Conservation (phyloP, 441 rosid genomes). For the Pelargonium fulgidum region DNA sequence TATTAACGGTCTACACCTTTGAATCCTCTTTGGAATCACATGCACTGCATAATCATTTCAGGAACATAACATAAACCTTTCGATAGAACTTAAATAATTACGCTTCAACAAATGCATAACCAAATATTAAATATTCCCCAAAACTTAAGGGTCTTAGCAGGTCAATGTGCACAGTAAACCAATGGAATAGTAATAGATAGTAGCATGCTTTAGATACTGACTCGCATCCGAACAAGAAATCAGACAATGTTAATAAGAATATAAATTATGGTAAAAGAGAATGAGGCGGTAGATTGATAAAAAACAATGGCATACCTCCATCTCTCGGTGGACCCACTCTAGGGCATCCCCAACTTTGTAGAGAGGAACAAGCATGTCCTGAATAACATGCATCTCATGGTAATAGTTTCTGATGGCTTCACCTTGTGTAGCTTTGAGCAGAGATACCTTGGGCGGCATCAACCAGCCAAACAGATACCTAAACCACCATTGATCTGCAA, state of each 20-base stretch:
- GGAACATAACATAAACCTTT: neutral
- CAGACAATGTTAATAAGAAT: too few species aligned
- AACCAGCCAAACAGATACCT: slow-evolving; percentile 90
- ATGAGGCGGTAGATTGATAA: neutral
- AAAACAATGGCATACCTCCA: slow-evolving; percentile 57
- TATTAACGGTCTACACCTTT: too few species aligned
- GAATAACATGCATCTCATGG: slow-evolving; percentile 95
- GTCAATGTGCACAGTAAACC: neutral
- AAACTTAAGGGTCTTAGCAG: neutral
- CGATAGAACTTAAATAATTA: neutral
- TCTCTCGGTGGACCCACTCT: slow-evolving; percentile 82
- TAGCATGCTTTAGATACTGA: too few species aligned
- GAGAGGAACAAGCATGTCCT: slow-evolving; percentile 95
- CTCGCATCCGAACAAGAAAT: too few species aligned
- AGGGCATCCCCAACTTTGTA: slow-evolving; percentile 94
- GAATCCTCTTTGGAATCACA: too few species aligned
- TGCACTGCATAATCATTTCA: too few species aligned
- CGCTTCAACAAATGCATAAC: neutral
- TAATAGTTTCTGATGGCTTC: slow-evolving; percentile 94
- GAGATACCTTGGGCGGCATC: slow-evolving; percentile 99
- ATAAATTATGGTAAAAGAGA: too few species aligned
- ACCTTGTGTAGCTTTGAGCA: slow-evolving; percentile 99
- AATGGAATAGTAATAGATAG: neutral
- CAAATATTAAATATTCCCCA: neutral
- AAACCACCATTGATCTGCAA: slow-evolving; percentile 94